A percentile compares a stretch with the other conserved stretches of the same genome.
These are phyloP conservation scores for Podaxis mareebaensis DNA, from an alignment of 768 basidiomycete genomes.

Conservation along the genomic window DNA sequence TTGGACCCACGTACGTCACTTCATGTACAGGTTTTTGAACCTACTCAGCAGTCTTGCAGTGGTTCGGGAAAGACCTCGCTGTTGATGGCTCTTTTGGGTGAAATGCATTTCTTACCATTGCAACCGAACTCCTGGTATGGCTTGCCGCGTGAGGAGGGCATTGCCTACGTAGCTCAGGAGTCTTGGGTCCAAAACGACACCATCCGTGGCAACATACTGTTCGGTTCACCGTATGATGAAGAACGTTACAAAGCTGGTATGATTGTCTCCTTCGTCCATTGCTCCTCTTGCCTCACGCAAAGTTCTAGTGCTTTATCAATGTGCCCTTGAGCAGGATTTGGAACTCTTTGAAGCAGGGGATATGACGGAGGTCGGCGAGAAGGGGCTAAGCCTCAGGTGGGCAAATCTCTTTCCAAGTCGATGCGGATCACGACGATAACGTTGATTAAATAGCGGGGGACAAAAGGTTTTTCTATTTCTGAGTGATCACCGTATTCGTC, in stretches of 20 bases:
- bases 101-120: conserved; percentile 64
- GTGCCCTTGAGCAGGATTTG: conserved; percentile 73
- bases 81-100: conserved; percentile 61
- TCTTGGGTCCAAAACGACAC: conserved; percentile 86
- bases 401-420: not conserved
- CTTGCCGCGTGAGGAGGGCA: conserved; percentile 65
- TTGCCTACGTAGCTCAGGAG: conserved; percentile 83
- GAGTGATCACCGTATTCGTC: not conserved
- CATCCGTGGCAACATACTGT: conserved; percentile 80
- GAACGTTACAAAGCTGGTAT: conserved; percentile 66
- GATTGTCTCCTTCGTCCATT: not conserved
- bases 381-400: conserved; percentile 54
- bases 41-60: conserved; percentile 14
- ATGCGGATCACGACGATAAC: not conserved
- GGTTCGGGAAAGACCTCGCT: conserved; percentile 61
- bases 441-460: conserved; percentile 35
- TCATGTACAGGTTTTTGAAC: not conserved
- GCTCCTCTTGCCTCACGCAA: not conserved
- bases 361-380: conserved; percentile 71
- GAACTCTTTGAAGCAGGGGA: conserved; percentile 70
- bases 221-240: conserved; percentile 76
- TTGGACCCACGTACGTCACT: conserved; percentile 49
- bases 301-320: conserved; percentile 58
- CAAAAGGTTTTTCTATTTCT: conserved; percentile 31
- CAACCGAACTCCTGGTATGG: conserved; percentile 62